These are phyloP conservation scores for Pistacia vera DNA, from an alignment of 345 rosid species.

Conservation along the genomic window DNA sequence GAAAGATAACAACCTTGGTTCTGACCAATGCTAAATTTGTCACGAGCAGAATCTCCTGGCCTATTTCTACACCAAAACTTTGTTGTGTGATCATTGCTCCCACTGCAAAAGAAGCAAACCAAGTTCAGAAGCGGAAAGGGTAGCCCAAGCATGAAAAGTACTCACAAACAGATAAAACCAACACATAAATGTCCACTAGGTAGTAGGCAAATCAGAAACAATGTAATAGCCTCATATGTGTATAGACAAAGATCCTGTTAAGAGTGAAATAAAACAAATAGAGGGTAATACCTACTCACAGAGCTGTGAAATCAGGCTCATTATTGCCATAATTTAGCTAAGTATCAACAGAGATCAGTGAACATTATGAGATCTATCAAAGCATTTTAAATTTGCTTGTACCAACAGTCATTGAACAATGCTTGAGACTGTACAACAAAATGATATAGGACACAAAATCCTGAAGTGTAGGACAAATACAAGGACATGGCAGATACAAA, in stretches of 20 bases:
- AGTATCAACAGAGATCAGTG: neutral
- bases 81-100: slow-evolving; percentile 94
- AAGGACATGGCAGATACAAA: neutral
- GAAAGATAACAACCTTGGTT: slow-evolving; percentile 59
- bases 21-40: slow-evolving; percentile 68
- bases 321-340: neutral
- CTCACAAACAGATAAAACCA: slow-evolving; percentile 11
- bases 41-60: slow-evolving; percentile 91
- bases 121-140: slow-evolving; percentile 17
- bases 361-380: slow-evolving; percentile 1
- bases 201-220: neutral
- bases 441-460: neutral
- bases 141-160: slow-evolving; percentile 8
- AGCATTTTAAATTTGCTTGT: neutral
- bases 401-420: neutral
- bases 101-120: slow-evolving; percentile 64
- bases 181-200: slow-evolving; percentile 1
- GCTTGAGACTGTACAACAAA: neutral
- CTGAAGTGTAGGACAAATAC: neutral
- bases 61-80: slow-evolving; percentile 99
- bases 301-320: slow-evolving; percentile 1
- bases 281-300: neutral
- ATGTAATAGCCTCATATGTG: neutral
- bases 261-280: slow-evolving; percentile 1
- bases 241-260: neutral